Base-by-base conservation (phyloP, 768 basidiomycete genomes). In the Boletus rufocinnamomeus region DNA sequence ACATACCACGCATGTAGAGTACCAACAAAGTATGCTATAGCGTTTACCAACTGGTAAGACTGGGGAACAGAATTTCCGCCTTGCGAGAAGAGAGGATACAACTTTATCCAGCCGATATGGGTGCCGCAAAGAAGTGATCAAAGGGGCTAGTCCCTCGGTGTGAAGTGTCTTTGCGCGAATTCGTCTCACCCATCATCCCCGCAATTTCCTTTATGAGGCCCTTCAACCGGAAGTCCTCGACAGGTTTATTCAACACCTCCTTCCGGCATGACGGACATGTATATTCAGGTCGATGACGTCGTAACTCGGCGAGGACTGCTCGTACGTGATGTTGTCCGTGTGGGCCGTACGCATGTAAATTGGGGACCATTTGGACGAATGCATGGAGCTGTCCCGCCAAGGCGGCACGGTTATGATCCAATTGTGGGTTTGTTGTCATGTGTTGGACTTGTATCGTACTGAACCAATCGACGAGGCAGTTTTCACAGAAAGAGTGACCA, bases 191-290 rank as follows among this genome's bases (percentile, higher is more conserved):
- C 34, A 75, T 64, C 10, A 79, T 79, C 16, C 69, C 70, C 2
- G 82, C 80, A n/a, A 87, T 72, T 4, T 76, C 75, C 34, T 79
- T 73, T 4, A 85, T 77, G 32, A 91, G 64, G 2, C 76, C 72
- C 69, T 89, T 91, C 50, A 90, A 69, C 7, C 78, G 76, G 67
- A 82, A 91, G 46, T 81, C 80, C 64, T 89, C 86, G 0, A 80
- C 76, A 0, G 89, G 89, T 23, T 76, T 78, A 14, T 66, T 75
- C 32, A 72, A 67, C 13, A 86, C 80, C 14, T 69, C 63, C 47
- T 78, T 74, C 52, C 89, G 78, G 63, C 89, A 91, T 6, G 81
- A 82, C 4, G 89, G 89, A 55, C 89, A 91, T 2, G 83, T 83
- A 62, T 86, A 89, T 32, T 78, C 67, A 0, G 86, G 87, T 37